A percentile compares a stretch with the other conserved stretches of the same genome.
Evolutionary conservation across 148 eudicot species (phyloP).

Genomic region (Vaccinium darrowii): DNA sequence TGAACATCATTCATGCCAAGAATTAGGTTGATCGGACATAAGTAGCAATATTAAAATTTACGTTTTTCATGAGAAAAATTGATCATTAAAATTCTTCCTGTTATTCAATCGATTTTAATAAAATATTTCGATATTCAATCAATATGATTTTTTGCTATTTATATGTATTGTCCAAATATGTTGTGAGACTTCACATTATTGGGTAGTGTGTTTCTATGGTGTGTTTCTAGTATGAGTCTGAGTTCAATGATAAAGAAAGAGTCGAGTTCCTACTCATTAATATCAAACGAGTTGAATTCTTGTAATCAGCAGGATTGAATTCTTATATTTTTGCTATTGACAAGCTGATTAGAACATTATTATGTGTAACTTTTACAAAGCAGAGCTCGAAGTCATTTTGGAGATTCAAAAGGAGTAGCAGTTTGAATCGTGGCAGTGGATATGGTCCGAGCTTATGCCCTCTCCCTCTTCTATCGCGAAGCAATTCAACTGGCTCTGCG

Average conservation of each 20-base stretch:
- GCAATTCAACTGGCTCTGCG: conserved; percentile 83
- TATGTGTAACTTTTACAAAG: not conserved
- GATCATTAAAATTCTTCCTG: too few relatives aligned
- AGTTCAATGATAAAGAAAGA: not conserved
- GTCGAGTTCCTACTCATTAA: not conserved
- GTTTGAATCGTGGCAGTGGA: conserved; percentile 65
- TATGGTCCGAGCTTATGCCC: conserved; percentile 70
- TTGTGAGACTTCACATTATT: too few relatives aligned
- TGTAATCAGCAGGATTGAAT: not conserved
- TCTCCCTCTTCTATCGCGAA: conserved; percentile 62
- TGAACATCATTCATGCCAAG: too few relatives aligned
- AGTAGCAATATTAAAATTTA: too few relatives aligned
- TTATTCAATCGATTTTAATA: too few relatives aligned
- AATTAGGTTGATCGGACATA: too few relatives aligned
- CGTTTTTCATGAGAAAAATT: too few relatives aligned
- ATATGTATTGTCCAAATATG: too few relatives aligned
- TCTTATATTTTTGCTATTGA: not conserved
- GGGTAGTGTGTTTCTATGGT: too few relatives aligned
- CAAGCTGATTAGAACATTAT: not conserved
- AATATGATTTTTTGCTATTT: too few relatives aligned
- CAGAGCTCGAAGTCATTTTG: conserved; percentile 55
- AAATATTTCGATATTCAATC: too few relatives aligned
- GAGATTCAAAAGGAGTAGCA: conserved; percentile 74
- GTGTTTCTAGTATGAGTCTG: not conserved
- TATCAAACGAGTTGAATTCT: not conserved